Evolutionary conservation across 371 early-diverging fungal genomes (phyloP).

Genomic region (Caulochytrium protostelioides): DNA sequence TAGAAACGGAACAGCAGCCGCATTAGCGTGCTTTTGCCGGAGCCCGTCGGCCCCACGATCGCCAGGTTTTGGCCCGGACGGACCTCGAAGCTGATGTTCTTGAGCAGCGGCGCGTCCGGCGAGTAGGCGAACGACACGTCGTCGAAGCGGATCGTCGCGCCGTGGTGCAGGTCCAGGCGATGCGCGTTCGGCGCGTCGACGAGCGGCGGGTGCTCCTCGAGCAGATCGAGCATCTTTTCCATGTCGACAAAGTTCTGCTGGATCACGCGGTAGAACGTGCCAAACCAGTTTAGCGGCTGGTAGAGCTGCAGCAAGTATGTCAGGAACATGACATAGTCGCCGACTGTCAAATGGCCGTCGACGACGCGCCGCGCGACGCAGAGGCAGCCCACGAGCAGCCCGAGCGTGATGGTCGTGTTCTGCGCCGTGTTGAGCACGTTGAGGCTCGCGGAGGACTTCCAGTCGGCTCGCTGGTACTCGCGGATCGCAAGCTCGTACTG

Average conservation of each 20-base stretch:
- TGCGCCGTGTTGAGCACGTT: slow-evolving; percentile 62
- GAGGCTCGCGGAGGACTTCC: slow-evolving; percentile 39
- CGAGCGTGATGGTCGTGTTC: slow-evolving; percentile 58
- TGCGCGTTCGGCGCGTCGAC: slow-evolving; percentile 24
- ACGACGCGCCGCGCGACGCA: slow-evolving; percentile 58
- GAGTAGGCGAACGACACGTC: slow-evolving; percentile 40
- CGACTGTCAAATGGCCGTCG: slow-evolving; percentile 42
- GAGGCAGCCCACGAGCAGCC: slow-evolving; percentile 44
- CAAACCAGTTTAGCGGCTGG: slow-evolving; percentile 40
- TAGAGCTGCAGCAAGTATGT: slow-evolving; percentile 40
- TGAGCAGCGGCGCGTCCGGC: slow-evolving; percentile 21
- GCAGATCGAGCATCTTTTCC: slow-evolving; percentile 76
- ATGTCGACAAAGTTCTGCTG: slow-evolving; percentile 67
- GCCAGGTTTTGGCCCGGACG: slow-evolving; percentile 36
- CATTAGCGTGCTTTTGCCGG: neutral
- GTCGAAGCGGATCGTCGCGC: slow-evolving; percentile 12
- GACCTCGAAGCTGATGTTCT: slow-evolving; percentile 30
- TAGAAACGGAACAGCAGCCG: slow-evolving; percentile 14
- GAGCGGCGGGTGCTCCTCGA: slow-evolving; percentile 47
- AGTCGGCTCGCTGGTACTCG: slow-evolving; percentile 62
- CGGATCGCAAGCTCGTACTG: slow-evolving; percentile 50
- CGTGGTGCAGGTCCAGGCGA: slow-evolving; percentile 8
- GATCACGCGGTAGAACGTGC: slow-evolving; percentile 20
- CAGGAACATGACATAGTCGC: slow-evolving; percentile 69
- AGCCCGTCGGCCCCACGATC: slow-evolving; percentile 7